Evolutionary conservation across 257 asterid genomes (phyloP), one percentile per base, ranked within the genome.

Genomic region (Solanum corneliomulleri): DNA sequence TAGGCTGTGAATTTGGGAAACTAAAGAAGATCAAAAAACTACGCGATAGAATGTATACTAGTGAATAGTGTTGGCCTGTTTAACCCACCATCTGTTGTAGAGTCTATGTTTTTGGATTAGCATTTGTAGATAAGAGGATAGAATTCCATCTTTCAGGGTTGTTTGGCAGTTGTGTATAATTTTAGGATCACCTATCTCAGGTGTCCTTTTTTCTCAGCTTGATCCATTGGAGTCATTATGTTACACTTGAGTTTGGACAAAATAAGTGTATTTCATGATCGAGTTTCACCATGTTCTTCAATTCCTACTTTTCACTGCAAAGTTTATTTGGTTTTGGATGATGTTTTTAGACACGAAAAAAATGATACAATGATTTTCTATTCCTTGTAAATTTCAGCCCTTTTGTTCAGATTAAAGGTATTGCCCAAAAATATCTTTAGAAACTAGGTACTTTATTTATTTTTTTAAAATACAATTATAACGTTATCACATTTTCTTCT

Each of bases 111-210:
- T 86, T 89, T 86, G 64, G 76, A 52, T 58, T 87, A 90, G 88
- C 84, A 52, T 90, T 93, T 76, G 64, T 52, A 80, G 72, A 90
- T 76, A 42, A 81, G 88, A 80, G 81, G 35, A 25, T 37, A 86
- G 88, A 86, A 62, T 89, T 89, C 88, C 87, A 91, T 89, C 88
- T 85, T 89, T 92, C 45, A 85, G 89, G 87, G 86, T 85, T 90
- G 86, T 20, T 56, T 56, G 20, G 66, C 66, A 20, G 66, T 56
- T 91, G 89, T 90, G 82, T 87, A 91, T 89, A 86, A 86, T 87
- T 2, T 78, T 88, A 90, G 89, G 88, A 89, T 77, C 62, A 89
- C 94, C 94, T 88, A 77, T 86, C 91, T 91, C 88, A 18, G 94
- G 93, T 88, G 37, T 87, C 93, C 89, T 23, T 66, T 66, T 82